Evolutionary conservation across 805 yeast genomes (phyloP), one percentile per base, ranked within the genome.

Genomic region (Saccharomycopsis schoenii): DNA sequence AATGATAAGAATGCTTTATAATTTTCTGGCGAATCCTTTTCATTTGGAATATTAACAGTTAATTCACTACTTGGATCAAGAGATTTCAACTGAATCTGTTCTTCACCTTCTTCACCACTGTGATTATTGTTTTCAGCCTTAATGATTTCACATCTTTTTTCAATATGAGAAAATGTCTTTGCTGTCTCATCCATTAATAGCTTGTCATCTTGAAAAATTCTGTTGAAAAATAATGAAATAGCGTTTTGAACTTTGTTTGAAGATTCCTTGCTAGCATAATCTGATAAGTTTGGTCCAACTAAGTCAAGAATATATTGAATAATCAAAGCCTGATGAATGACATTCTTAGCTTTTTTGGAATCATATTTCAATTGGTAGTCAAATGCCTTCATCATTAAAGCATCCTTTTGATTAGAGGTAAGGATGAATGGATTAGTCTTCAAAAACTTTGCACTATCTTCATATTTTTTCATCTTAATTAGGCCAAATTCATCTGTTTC

Each of bases 371-470:
- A 77, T 70, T 90, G 89, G 60, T 78, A 76, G 68, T 93, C 96
- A 72, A 94, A 94, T 0, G 97, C 96, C 21, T 86, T 85, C 97
- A 93, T 92, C 70, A 92, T 77, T 62, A 94, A 81, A 0, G 96
- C 89, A 72, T 94, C 98, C 69, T 92, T 90, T 70, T 94, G 97
- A 64, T 85, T 84, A 65, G 86, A 90, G 3, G 83, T 83, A 57
- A 92, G 83, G 61, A 94, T 88, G 61, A 80, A 77, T 47, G 88
- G 82, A 71, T 86, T 70, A 69, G 70, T 55, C 78, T 74, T 65
- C 66, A 88, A 74, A 72, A 76, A 84, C 58, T 73, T 74, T 64
- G 83, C 79, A 66, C 85, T 77, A 59, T 74, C 71, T n/a, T 73
- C 68, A 52, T 82, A 76, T 56, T 86, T 78, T 19, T 75, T 73